Percentiles rank a stretch among this genome's conserved stretches.
Conservation (phyloP, 176 grass and related monocot genomes). For the Elymus sibiricus region DNA sequence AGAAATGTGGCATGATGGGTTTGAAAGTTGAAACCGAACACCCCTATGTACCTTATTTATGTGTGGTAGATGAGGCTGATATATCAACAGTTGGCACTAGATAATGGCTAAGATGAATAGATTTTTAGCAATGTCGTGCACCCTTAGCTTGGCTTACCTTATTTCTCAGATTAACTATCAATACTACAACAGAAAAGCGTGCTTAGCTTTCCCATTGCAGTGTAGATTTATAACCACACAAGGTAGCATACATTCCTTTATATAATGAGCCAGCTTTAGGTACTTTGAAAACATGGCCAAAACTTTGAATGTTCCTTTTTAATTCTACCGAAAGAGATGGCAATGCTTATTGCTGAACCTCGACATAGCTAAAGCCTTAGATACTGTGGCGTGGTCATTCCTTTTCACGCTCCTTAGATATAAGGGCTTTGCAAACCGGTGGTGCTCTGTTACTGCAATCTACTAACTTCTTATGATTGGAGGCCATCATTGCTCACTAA, state of each 20-base stretch:
- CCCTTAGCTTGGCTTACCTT: neutral
- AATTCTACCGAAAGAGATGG: neutral
- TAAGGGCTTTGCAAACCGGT: neutral
- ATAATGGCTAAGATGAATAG: conserved; percentile 7
- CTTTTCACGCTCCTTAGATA: neutral
- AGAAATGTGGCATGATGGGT: neutral
- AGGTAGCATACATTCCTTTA: neutral
- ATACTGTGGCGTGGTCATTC: neutral
- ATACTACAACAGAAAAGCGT: neutral
- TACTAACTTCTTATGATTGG: neutral
- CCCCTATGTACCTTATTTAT: neutral
- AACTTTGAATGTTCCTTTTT: neutral
- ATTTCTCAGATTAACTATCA: neutral
- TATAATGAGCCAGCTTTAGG: neutral
- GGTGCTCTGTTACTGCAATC: neutral
- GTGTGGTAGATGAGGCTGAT: neutral
- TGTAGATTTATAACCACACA: neutral
- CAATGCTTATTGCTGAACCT: neutral
- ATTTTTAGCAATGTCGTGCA: neutral
- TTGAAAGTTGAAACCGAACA: neutral
- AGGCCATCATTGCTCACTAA: neutral
- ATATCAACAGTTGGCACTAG: neutral
- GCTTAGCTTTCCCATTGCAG: neutral
- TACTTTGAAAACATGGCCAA: neutral
- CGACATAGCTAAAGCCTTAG: neutral